A percentile compares a stretch with the other conserved stretches of the same genome.
These are phyloP conservation scores for Ceratobasidium sp. DNA, from an alignment of 1,284 basidiomycete genomes.

Conservation along the genomic window DNA sequence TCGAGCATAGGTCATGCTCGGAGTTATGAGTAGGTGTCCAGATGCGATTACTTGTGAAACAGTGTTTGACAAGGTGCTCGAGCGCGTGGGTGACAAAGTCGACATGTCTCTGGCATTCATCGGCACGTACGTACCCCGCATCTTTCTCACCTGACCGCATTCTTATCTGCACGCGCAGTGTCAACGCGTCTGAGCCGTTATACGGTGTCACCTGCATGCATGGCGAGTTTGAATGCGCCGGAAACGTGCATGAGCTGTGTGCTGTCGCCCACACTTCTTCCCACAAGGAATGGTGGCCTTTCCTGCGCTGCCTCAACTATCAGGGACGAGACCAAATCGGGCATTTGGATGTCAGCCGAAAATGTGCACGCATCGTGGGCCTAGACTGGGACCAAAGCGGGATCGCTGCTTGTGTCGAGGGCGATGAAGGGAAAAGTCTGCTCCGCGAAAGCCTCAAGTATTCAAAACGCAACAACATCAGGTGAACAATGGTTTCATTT, in stretches of 20 bases:
- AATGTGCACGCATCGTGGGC: slow-evolving; percentile 72
- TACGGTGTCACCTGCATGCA: slow-evolving; percentile 85
- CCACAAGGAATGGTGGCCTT: slow-evolving; percentile 72
- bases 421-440: slow-evolving; percentile 70
- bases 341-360: slow-evolving; percentile 70
- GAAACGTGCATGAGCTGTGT: slow-evolving; percentile 89
- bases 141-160: slow-evolving; percentile 47
- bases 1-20: slow-evolving; percentile 62
- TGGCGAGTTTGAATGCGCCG: slow-evolving; percentile 83
- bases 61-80: slow-evolving; percentile 79
- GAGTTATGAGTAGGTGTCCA: slow-evolving; percentile 84
- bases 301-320: slow-evolving; percentile 82
- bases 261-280: slow-evolving; percentile 66
- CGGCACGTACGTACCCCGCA: slow-evolving; percentile 69
- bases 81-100: slow-evolving; percentile 73
- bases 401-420: slow-evolving; percentile 70
- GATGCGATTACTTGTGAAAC: slow-evolving; percentile 83
- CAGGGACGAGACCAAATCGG: slow-evolving; percentile 76
- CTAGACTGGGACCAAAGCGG: slow-evolving; percentile 77
- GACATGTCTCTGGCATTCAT: slow-evolving; percentile 80
- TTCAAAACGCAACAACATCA: slow-evolving; percentile 66
- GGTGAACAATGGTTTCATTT: slow-evolving; percentile 61
- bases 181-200: slow-evolving; percentile 71
- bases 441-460: slow-evolving; percentile 70
- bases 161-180: slow-evolving; percentile 53